phyloP scores from a whole-genome alignment of 768 basidiomycete species.

The Mycena kentingensis region DNA sequence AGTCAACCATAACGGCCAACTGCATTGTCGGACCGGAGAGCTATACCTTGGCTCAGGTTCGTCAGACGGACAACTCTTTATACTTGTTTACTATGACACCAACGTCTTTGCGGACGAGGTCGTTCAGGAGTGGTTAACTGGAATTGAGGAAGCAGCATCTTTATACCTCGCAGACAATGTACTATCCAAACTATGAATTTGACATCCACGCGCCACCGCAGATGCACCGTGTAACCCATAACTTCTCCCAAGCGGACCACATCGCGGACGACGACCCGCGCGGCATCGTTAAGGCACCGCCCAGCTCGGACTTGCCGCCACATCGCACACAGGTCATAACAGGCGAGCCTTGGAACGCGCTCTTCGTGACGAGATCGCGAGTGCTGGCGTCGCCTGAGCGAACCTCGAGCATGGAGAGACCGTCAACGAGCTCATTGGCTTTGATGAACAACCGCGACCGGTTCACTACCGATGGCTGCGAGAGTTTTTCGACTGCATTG shows the following conservation, averaged over 20 bases:
- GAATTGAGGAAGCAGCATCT: conserved; percentile 38
- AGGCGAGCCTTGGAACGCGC: conserved; percentile 43
- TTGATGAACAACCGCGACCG: conserved; percentile 74
- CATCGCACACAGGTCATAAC: conserved; percentile 62
- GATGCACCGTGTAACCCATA: conserved; percentile 61
- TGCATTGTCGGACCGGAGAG: conserved; percentile 49
- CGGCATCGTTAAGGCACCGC: conserved; percentile 30
- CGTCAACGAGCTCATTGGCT: conserved; percentile 69
- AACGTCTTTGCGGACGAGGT: conserved; percentile 46
- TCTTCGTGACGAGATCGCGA: conserved; percentile 70
- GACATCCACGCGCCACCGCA: conserved; percentile 69
- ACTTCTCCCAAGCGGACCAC: conserved; percentile 67
- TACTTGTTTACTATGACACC: conserved; percentile 42
- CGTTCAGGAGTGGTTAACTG: conserved; percentile 50
- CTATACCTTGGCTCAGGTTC: conserved; percentile 49
- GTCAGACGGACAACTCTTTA: conserved; percentile 31
- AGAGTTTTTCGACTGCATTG: conserved; percentile 48
- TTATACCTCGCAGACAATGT: conserved; percentile 10
- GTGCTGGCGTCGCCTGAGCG: conserved; percentile 41
- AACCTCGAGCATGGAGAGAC: conserved; percentile 45
- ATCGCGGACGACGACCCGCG: conserved; percentile 39
- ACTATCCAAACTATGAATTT: background rate
- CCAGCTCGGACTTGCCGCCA: conserved; percentile 55
- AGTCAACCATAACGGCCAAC: conserved; percentile 20
- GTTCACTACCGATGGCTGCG: conserved; percentile 52